phyloP scores from a whole-genome alignment of 768 basidiomycete genomes.

The Tylopilus vinaceipallidus region DNA sequence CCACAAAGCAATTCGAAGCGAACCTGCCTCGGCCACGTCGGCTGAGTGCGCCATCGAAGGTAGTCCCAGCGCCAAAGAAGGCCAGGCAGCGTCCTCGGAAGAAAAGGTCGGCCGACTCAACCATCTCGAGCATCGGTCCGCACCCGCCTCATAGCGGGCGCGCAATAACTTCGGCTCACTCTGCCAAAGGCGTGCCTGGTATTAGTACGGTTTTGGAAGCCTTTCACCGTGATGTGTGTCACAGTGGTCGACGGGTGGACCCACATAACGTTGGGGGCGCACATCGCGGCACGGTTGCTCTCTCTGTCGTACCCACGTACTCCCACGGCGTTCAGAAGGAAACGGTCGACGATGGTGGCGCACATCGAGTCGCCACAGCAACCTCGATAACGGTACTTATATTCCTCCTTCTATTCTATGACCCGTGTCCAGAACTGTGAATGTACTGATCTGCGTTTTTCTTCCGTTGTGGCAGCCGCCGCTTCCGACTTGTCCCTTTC shows the following conservation, averaged over 20 bases:
- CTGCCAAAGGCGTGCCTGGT: constrained; percentile 16
- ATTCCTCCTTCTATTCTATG: constrained; percentile 17
- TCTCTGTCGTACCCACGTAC: constrained; percentile 1
- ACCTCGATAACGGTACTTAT: constrained; percentile 31
- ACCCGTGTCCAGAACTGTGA: constrained; percentile 13
- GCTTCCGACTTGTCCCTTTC: constrained; percentile 16
- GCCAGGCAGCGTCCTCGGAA: constrained; percentile 4
- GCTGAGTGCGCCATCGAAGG: constrained; percentile 28
- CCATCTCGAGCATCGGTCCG: constrained; percentile 18
- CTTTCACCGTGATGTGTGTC: constrained; percentile 23
- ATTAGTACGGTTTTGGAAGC: constrained; percentile 31
- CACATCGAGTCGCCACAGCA: constrained; percentile 24
- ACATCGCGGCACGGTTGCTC: background rate
- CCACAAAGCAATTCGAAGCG: constrained; percentile 39
- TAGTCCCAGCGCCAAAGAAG: constrained; percentile 12
- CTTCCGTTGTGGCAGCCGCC: constrained; percentile 22
- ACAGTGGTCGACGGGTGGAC: constrained; percentile 7
- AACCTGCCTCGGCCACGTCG: constrained; percentile 37
- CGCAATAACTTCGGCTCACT: constrained; percentile 3
- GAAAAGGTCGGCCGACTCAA: constrained; percentile 24
- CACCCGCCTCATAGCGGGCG: constrained; percentile 23
- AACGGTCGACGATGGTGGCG: constrained; percentile 17
- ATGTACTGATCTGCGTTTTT: constrained; percentile 18
- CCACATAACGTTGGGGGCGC: constrained; percentile 11
- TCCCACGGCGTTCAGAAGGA: constrained; percentile 15